Percentiles rank a stretch among this genome's conserved stretches.
Conservation (phyloP, 75 land plant species). For the Adiantum capillusveneris region DNA sequence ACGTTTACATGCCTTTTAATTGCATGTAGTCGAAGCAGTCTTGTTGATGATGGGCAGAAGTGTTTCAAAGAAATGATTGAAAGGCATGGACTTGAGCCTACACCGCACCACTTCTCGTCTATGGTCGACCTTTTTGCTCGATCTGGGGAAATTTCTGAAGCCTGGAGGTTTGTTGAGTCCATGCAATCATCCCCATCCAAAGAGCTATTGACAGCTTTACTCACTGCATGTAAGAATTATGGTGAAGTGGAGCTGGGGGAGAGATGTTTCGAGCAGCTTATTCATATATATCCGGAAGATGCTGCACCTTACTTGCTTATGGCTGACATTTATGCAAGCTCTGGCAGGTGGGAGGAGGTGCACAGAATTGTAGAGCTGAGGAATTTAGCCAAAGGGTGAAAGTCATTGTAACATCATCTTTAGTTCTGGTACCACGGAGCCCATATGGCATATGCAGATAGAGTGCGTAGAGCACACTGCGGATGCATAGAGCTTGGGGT, state of each 20-base stretch:
- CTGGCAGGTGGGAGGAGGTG: not conserved
- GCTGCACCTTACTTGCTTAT: not conserved
- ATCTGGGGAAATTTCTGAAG: slow-evolving; percentile 8
- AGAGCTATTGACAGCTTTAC: slow-evolving; percentile 5
- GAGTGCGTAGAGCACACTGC: too few species aligned
- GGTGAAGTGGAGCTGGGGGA: slow-evolving; percentile 10
- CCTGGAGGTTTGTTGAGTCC: slow-evolving; percentile 2
- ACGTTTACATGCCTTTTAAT: slow-evolving; percentile 9
- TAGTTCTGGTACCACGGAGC: too few species aligned
- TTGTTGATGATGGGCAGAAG: slow-evolving; percentile 3
- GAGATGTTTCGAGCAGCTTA: slow-evolving; percentile 8
- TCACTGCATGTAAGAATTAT: slow-evolving; percentile 15
- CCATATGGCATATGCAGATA: too few species aligned
- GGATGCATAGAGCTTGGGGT: too few species aligned
- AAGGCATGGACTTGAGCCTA: not conserved
- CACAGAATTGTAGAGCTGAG: too few species aligned
- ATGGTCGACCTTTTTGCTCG: slow-evolving; percentile 21
- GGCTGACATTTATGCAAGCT: slow-evolving; percentile 4
- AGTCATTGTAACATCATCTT: too few species aligned
- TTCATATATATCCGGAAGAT: slow-evolving; percentile 2
- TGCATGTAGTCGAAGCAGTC: slow-evolving; percentile 10
- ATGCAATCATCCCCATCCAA: slow-evolving; percentile 25
- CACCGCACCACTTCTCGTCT: not conserved
- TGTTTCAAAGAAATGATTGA: not conserved
- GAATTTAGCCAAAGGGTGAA: too few species aligned